phyloP scores from a whole-genome alignment of 768 basidiomycete genomes.

The Boletus reticuloceps region DNA sequence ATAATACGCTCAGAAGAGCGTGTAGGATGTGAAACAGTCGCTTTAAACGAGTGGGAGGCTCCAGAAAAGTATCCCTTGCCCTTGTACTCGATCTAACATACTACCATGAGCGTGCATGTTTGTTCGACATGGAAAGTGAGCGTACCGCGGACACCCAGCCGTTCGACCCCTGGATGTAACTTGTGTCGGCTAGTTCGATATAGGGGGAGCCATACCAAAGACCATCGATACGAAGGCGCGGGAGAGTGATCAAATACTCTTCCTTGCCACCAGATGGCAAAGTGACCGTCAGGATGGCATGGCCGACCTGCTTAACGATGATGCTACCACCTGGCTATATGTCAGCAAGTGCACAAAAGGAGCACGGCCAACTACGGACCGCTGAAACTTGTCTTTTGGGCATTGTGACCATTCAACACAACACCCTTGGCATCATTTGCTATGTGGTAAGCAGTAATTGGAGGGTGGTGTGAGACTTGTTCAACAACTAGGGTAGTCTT shows the following conservation, averaged over 20 bases:
- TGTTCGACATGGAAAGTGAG: background rate
- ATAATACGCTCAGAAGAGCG: conserved; percentile 47
- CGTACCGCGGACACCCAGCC: conserved; percentile 56
- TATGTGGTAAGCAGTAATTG: conserved; percentile 85
- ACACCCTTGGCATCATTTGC: conserved; percentile 78
- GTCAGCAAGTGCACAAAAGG: conserved; percentile 1
- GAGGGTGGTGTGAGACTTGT: conserved; percentile 95
- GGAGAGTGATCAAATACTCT: conserved; percentile 88
- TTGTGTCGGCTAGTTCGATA: conserved; percentile 84
- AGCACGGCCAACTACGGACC: conserved; percentile 37
- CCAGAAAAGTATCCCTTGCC: conserved; percentile 96
- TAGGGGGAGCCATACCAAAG: conserved; percentile 90
- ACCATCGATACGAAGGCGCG: conserved; percentile 89
- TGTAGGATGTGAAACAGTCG: conserved; percentile 57
- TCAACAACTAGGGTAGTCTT: conserved; percentile 83
- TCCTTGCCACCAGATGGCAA: conserved; percentile 55
- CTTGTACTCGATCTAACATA: conserved; percentile 79
- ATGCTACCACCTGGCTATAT: conserved; percentile 55
- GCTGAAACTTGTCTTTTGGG: conserved; percentile 94
- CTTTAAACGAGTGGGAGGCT: conserved; percentile 91
- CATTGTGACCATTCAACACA: conserved; percentile 80
- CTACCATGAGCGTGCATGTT: conserved; percentile 35
- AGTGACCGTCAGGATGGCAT: conserved; percentile 76
- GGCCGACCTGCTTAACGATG: conserved; percentile 93
- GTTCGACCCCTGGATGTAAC: conserved; percentile 69